These are phyloP conservation scores for Metrosideros polymorpha DNA, from an alignment of 441 rosid genomes.

Conservation along the genomic window DNA sequence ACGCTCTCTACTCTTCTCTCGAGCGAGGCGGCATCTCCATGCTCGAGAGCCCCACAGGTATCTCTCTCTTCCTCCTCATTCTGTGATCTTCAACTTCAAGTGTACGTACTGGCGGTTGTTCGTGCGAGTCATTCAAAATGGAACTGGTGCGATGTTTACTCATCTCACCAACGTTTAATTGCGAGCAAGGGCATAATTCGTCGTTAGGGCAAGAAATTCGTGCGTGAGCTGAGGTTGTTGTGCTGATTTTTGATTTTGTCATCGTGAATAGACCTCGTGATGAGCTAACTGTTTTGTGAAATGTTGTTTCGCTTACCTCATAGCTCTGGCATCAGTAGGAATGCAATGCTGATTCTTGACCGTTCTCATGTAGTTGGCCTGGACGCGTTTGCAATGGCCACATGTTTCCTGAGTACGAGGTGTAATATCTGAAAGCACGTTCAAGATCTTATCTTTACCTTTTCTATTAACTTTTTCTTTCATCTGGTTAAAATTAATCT, in stretches of 20 bases:
- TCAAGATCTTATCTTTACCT: background rate
- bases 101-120: background rate
- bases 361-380: background rate
- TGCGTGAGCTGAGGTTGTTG: background rate
- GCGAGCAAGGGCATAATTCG: background rate
- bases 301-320: background rate
- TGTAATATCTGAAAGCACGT: background rate
- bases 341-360: background rate
- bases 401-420: background rate
- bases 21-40: slow-evolving; percentile 88
- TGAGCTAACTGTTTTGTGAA: background rate
- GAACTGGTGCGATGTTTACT: background rate
- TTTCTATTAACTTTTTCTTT: background rate
- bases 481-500: background rate
- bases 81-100: background rate
- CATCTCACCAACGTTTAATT: background rate
- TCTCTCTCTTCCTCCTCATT: background rate
- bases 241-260: background rate
- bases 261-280: background rate
- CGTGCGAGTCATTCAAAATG: background rate
- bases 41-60: slow-evolving; percentile 96
- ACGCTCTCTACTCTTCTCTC: slow-evolving; percentile 57
- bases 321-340: background rate
- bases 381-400: background rate
- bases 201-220: background rate